Evolutionary conservation across 176 grass and related monocot species (phyloP).

Genomic region (Carex kokanica): DNA sequence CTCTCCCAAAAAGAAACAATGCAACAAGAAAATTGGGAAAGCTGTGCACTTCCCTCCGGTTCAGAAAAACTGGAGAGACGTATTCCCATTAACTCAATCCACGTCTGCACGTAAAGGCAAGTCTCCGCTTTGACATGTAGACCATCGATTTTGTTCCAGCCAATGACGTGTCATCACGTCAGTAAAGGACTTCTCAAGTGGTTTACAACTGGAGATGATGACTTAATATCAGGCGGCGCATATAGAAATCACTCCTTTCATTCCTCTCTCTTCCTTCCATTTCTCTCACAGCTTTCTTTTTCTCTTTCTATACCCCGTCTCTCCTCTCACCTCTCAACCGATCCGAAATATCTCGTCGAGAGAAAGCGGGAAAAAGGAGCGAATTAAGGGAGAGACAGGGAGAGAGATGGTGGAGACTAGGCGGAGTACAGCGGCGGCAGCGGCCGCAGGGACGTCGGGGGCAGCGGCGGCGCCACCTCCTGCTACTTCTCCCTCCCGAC

Average conservation of each 20-base stretch:
- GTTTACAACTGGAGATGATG: constrained; percentile 14
- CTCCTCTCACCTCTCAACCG: constrained; percentile 35
- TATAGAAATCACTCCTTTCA: constrained; percentile 23
- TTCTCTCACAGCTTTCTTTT: constrained; percentile 18
- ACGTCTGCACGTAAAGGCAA: neutral
- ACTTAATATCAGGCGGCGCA: constrained; percentile 1
- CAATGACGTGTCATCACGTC: neutral
- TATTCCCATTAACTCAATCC: neutral
- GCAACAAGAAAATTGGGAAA: neutral
- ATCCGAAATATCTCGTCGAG: constrained; percentile 37
- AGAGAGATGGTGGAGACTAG: constrained; percentile 71
- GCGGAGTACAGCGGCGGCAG: constrained; percentile 41
- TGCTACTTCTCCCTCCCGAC: constrained; percentile 24
- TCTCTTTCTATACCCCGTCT: neutral
- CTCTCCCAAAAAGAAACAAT: neutral
- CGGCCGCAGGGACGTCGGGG: constrained; percentile 24
- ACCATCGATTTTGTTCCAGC: constrained; percentile 1
- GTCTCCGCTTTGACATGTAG: constrained; percentile 38
- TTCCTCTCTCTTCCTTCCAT: constrained; percentile 18
- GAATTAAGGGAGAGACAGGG: constrained; percentile 23
- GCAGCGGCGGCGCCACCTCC: neutral
- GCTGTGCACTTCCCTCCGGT: neutral
- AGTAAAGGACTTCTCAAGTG: constrained; percentile 20
- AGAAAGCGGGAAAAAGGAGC: constrained; percentile 49
- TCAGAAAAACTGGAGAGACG: neutral